phyloP scores from a whole-genome alignment of 352 stramenopile species.

The Pythium chondricola region DNA sequence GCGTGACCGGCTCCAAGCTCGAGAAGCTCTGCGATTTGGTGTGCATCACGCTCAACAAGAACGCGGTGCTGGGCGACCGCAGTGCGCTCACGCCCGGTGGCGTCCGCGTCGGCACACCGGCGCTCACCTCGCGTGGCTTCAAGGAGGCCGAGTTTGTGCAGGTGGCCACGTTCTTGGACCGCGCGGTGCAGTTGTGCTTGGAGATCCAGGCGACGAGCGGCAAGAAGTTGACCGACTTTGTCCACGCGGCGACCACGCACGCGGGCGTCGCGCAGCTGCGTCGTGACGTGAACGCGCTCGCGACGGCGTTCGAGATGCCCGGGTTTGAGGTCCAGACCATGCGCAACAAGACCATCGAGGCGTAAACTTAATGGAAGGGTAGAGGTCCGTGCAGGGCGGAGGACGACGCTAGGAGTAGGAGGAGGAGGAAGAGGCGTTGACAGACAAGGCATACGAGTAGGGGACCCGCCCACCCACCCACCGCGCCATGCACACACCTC shows the following conservation, averaged over 20 bases:
- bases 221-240: conserved; percentile 93
- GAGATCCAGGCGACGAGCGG: conserved; percentile 89
- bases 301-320: conserved; percentile 94
- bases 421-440: too few species aligned
- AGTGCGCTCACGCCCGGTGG: conserved; percentile 93
- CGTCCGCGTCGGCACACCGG: conserved; percentile 94
- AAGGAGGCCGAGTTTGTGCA: conserved; percentile 95
- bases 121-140: conserved; percentile 96
- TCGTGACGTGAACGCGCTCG: conserved; percentile 91
- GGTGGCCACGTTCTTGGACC: conserved; percentile 95
- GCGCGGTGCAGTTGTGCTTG: conserved; percentile 91
- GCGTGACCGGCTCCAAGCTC: conserved; percentile 97
- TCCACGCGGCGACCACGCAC: conserved; percentile 79
- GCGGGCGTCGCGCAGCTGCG: conserved; percentile 86
- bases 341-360: conserved; percentile 81
- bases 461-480: too few species aligned
- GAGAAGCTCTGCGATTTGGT: conserved; percentile 97
- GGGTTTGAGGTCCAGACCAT: conserved; percentile 90
- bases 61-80: conserved; percentile 95
- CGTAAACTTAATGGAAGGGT: too few species aligned
- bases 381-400: too few species aligned
- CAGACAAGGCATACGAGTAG: too few species aligned
- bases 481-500: too few species aligned
- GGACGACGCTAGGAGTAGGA: too few species aligned
- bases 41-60: conserved; percentile 99